Conservation (phyloP, 306 rosid species). For the Quercus ilex region DNA sequence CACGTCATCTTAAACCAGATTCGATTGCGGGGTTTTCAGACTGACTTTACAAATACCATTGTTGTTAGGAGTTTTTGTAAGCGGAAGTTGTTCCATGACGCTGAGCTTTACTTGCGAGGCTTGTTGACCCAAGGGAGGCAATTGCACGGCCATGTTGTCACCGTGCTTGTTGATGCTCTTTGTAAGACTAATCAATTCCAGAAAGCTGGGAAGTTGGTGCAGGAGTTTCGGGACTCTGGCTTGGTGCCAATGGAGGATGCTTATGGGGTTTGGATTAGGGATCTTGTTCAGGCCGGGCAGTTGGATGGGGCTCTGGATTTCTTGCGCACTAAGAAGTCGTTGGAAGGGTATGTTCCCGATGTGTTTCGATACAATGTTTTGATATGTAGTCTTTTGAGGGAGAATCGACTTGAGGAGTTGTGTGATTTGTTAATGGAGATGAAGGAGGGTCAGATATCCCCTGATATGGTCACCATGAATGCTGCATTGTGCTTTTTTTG, state of each 20-base stretch:
- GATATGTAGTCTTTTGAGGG: slow-evolving; percentile 59
- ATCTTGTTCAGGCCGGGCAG: slow-evolving; percentile 57
- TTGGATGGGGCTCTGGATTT: slow-evolving; percentile 58
- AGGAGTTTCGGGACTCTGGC: slow-evolving; percentile 36
- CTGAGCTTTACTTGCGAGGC: slow-evolving; percentile 40
- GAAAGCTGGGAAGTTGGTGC: slow-evolving; percentile 47
- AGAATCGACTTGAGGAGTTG: slow-evolving; percentile 51
- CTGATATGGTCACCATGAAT: slow-evolving; percentile 67
- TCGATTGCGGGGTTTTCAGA: slow-evolving; percentile 42
- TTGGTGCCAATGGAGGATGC: slow-evolving; percentile 36
- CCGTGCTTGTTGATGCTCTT: slow-evolving; percentile 44
- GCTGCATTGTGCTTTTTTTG: slow-evolving; percentile 77
- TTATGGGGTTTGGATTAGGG: slow-evolving; percentile 52
- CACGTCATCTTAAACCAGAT: slow-evolving; percentile 48
- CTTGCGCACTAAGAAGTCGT: slow-evolving; percentile 36
- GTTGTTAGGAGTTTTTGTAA: slow-evolving; percentile 54
- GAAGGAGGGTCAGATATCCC: slow-evolving; percentile 49
- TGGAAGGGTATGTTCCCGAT: slow-evolving; percentile 54
- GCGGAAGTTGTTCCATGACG: slow-evolving; percentile 48
- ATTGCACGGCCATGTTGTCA: slow-evolving; percentile 33
- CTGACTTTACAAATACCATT: slow-evolving; percentile 31
- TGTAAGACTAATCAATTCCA: slow-evolving; percentile 45
- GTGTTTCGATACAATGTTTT: slow-evolving; percentile 49
- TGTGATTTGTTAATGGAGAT: slow-evolving; percentile 76
- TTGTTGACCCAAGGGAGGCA: slow-evolving; percentile 32